Base-by-base conservation (phyloP, 1,139 yeast species). In the Kurtzmaniella quercitrusa region DNA sequence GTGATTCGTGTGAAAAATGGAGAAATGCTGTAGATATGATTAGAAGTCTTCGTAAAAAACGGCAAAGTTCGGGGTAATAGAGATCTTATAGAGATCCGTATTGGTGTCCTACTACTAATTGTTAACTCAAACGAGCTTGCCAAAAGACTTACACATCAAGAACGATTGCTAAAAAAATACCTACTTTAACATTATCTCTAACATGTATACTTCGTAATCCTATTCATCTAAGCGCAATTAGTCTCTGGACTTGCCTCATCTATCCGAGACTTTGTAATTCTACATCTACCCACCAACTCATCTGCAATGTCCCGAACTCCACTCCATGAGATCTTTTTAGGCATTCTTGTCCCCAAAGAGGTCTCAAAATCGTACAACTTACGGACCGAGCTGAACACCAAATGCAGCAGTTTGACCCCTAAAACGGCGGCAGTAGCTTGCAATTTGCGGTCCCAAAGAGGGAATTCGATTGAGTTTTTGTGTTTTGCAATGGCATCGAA, bases 281-380 rank as follows among this genome's bases (percentile, higher is more conserved):
- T 50, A 21, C 69, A 75, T 69, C 96, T 79, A 42, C 96, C 96
- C 39, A 85, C 95, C 62, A 91, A 74, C 62, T 82, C 83, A 67
- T 90, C 96, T 46, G 95, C 88, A 58, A 86, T 78, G 43, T 81
- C 83, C 59, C 95, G 77, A 46, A 84, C 69, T 39, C 71, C 73
- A 44, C 75, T 71, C 98, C 98, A 93, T 65, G 86, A 89, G 40
- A 90, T 84, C 50, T 75, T 73, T 73, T 87, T 90, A 51, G 98
- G 96, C 80, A 93, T 84, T 72, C 98, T 85, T 62, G 71, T 80
- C 23, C 68, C 73, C 42, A 85, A 65, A 54, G 86, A 89, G 16
- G 98, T 89, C 64, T 93, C 98, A 57, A 73, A 82, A 60, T 89
- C 95, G 68, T 85, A 90, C 54, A 93, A 75, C 49, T 77, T 79